Conservation (phyloP, 1,284 basidiomycete species). For the Ganoderma multipileum region DNA sequence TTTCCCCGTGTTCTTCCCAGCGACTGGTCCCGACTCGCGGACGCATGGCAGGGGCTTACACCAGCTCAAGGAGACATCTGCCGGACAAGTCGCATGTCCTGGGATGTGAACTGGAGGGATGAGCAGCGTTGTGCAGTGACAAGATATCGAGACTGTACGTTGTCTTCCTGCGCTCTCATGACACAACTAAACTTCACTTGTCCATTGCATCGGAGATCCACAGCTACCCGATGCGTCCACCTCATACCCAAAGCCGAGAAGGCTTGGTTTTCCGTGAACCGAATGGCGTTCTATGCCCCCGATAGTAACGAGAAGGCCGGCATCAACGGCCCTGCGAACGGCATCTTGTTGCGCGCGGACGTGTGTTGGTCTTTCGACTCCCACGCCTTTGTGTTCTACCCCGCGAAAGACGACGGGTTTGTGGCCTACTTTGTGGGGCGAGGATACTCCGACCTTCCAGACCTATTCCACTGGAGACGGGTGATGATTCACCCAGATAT, state of each 20-base stretch:
- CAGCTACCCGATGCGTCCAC: not conserved
- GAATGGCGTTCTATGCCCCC: not conserved
- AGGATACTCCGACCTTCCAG: not conserved
- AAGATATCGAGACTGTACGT: not conserved
- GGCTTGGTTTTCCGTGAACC: not conserved
- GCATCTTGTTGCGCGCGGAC: not conserved
- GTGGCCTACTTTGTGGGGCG: not conserved
- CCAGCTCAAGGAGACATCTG: fast-evolving
- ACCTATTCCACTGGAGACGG: not conserved
- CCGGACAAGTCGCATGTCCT: not conserved
- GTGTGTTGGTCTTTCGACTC: not conserved
- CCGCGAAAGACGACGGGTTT: not conserved
- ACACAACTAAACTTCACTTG: too few relatives aligned
- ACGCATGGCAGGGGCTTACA: not conserved
- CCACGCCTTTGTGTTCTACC: not conserved
- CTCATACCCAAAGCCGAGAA: not conserved
- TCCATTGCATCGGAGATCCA: not conserved
- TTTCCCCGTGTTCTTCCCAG: not conserved
- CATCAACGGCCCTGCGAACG: not conserved
- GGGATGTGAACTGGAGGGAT: not conserved
- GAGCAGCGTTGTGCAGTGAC: not conserved
- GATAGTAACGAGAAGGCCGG: not conserved
- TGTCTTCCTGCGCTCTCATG: not conserved
- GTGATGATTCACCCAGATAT: not conserved
- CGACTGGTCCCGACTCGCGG: not conserved